Evolutionary conservation across 768 basidiomycete genomes (phyloP), one percentile per base, ranked within the genome.

Genomic region (Obba rivulosa): DNA sequence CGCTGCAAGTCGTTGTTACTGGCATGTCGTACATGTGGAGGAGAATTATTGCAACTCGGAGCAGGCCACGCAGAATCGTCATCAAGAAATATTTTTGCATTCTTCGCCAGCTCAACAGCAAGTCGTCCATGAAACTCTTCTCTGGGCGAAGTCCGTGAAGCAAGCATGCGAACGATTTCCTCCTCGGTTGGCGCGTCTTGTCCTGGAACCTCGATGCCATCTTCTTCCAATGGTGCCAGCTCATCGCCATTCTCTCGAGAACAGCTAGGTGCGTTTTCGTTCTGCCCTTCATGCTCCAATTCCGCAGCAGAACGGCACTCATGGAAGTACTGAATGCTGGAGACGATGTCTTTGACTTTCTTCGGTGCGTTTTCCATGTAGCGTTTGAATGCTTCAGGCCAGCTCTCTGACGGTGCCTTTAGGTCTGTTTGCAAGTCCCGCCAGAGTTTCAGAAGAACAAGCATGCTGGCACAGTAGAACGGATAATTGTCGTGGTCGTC

Each of bases 391-490:
- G 58, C 58, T 0, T 34, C 41, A 17, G 55, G 31, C 63, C 66
- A 72, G 0, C 52, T 46, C 20, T 57, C 39, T 0, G 17, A 7
- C 0, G 11, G 11, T 0, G 4, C 2, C 40, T 62, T 66, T 1
- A 73, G 55, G 46, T 71, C 67, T 17, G 28, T 41, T 0, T 35
- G 3, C 0, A 68, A 4, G 0, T 38, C 3, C 8, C 53, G n/a
- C 73, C 70, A 74, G 1, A 69, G 73, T 31, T 61, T 62, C 5
- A 74, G 48, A 2, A 73, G 56, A 34, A 65, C 41, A 0, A 74
- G 51, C 48, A 72, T 68, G 0, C 25, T 56, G 3, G 72, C 71
- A 31, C 56, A 67, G 39, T 71, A 76, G 11, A 69, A 63, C 0
- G 51, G 24, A 1, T 54, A 34, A 2, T 21, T 25, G 0, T 61